A percentile compares a stretch with the other conserved stretches of the same genome.
Conservation (phyloP, 257 asterid genomes). For the Solanum sitiens region DNA sequence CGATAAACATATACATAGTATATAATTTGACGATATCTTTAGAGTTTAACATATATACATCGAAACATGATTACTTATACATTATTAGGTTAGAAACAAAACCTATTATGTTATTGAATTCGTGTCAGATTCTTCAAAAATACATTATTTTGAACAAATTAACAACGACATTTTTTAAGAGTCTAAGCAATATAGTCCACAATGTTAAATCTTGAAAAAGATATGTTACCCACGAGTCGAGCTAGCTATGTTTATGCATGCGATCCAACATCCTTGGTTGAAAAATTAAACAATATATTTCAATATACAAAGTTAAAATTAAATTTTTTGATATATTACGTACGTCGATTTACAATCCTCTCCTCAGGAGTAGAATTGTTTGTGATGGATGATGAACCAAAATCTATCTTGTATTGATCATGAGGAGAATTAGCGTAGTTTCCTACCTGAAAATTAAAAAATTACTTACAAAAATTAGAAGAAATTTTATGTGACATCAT, state of each 20-base stretch:
- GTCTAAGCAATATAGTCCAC: background rate
- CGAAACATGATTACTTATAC: background rate
- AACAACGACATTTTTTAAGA: background rate
- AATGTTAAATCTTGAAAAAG: background rate
- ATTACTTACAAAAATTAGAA: background rate
- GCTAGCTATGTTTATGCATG: background rate
- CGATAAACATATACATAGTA: background rate
- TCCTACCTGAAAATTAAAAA: slow-evolving; percentile 28
- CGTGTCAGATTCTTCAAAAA: too few species aligned
- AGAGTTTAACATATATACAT: background rate
- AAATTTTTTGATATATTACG: background rate
- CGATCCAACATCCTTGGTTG: background rate
- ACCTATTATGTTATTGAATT: background rate
- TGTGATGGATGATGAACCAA: slow-evolving; percentile 45
- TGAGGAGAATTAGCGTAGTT: slow-evolving; percentile 13
- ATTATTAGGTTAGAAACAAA: background rate
- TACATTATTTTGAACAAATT: too few species aligned
- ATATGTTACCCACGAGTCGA: background rate
- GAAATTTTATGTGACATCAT: background rate
- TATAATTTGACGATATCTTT: background rate
- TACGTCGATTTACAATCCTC: slow-evolving; percentile 53
- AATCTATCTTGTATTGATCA: slow-evolving; percentile 32
- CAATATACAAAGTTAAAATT: background rate
- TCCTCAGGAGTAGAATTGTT: slow-evolving; percentile 18
- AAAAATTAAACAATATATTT: background rate